phyloP scores from a whole-genome alignment of 2,329 filamentous ascomycete genomes.

The Hymenoscyphus fructigenus region DNA sequence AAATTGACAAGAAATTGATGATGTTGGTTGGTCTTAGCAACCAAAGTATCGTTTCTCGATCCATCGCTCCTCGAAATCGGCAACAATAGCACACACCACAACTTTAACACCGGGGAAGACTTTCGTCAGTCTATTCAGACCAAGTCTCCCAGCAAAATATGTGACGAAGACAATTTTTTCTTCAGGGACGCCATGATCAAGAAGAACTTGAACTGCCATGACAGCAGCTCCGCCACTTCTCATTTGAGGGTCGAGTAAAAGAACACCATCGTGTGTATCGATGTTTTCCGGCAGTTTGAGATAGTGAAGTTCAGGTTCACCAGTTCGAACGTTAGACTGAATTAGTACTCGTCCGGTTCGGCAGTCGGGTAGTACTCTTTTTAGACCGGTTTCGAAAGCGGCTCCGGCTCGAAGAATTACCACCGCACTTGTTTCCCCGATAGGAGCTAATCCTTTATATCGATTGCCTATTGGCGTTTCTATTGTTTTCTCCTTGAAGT shows the following conservation, averaged over 20 bases:
- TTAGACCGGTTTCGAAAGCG: slow-evolving; percentile 82
- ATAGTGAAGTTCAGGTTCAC: slow-evolving; percentile 92
- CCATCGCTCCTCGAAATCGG: slow-evolving; percentile 84
- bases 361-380: slow-evolving; percentile 89
- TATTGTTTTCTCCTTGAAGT: slow-evolving; percentile 63
- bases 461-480: slow-evolving; percentile 67
- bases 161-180: slow-evolving; percentile 89
- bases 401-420: slow-evolving; percentile 86
- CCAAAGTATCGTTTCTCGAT: slow-evolving; percentile 87
- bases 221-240: slow-evolving; percentile 80
- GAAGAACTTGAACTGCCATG: slow-evolving; percentile 94
- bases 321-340: slow-evolving; percentile 79
- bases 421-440: slow-evolving; percentile 79
- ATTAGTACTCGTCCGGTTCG: slow-evolving; percentile 86
- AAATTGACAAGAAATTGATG: not conserved
- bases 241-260: slow-evolving; percentile 93
- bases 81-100: slow-evolving; percentile 78
- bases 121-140: slow-evolving; percentile 78
- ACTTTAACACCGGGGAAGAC: slow-evolving; percentile 88
- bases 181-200: slow-evolving; percentile 87
- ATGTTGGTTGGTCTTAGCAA: slow-evolving; percentile 52
- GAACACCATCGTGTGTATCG: slow-evolving; percentile 71
- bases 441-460: slow-evolving; percentile 70
- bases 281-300: slow-evolving; percentile 77
- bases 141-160: slow-evolving; percentile 82